These are phyloP conservation scores for Aspergillus sp. DNA, from an alignment of 2,329 filamentous ascomycete species.

Conservation along the genomic window DNA sequence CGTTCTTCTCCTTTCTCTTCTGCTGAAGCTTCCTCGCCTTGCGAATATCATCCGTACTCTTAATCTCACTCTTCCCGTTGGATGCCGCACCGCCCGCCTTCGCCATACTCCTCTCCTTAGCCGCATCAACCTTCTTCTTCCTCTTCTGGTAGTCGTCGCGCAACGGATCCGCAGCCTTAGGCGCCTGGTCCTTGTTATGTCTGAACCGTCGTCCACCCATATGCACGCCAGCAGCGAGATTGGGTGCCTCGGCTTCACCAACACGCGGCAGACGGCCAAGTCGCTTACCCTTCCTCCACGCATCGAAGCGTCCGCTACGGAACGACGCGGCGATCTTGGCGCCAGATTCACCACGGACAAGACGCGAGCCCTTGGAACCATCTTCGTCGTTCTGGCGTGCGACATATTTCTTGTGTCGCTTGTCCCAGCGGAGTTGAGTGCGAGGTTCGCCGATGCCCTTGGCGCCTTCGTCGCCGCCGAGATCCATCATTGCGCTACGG, in stretches of 20 bases:
- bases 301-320: conserved; percentile 86
- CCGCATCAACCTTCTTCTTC: conserved; percentile 84
- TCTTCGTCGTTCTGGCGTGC: conserved; percentile 88
- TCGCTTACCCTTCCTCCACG: conserved; percentile 82
- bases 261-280: conserved; percentile 70
- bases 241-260: conserved; percentile 66
- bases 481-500: conserved; percentile 83
- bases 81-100: conserved; percentile 37
- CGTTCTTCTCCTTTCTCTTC: conserved; percentile 78
- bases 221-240: conserved; percentile 23
- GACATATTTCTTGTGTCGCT: conserved; percentile 94
- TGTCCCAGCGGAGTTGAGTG: conserved; percentile 87
- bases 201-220: conserved; percentile 59
- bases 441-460: conserved; percentile 72
- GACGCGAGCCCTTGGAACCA: conserved; percentile 66
- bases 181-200: conserved; percentile 80
- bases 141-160: conserved; percentile 83
- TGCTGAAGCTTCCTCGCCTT: conserved; percentile 74
- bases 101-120: conserved; percentile 58
- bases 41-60: conserved; percentile 73
- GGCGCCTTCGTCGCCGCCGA: conserved; percentile 75
- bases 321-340: conserved; percentile 94
- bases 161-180: conserved; percentile 88
- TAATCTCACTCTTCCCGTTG: conserved; percentile 71
- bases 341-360: conserved; percentile 83